Conservation (phyloP, 2,329 filamentous ascomycete genomes). For the Ceratocystis alfenasii region DNA sequence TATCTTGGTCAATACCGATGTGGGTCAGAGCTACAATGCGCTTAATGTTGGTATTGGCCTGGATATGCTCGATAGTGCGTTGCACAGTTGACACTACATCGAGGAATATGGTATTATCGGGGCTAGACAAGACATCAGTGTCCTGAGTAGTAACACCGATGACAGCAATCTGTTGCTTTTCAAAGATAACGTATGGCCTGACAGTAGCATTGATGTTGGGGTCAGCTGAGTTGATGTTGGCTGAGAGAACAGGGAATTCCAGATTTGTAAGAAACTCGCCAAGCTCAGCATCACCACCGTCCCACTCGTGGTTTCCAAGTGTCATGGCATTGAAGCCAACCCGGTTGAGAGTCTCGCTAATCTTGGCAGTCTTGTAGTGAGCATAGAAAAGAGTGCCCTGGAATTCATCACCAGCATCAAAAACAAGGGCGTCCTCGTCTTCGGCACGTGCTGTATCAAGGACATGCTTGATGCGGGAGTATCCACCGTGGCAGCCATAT, state of each 20-base stretch:
- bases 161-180: slow-evolving; percentile 47
- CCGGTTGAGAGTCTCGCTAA: slow-evolving; percentile 52
- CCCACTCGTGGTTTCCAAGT: slow-evolving; percentile 55
- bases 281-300: slow-evolving; percentile 50
- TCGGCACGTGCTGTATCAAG: slow-evolving; percentile 45
- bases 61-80: slow-evolving; percentile 49
- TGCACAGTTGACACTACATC: slow-evolving; percentile 48
- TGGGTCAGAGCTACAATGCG: slow-evolving; percentile 56
- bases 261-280: slow-evolving; percentile 51
- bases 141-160: slow-evolving; percentile 53
- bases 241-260: slow-evolving; percentile 52
- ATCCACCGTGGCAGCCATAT: slow-evolving; percentile 51
- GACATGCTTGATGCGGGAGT: slow-evolving; percentile 50
- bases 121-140: slow-evolving; percentile 46
- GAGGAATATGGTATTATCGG: slow-evolving; percentile 47
- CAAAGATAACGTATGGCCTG: slow-evolving; percentile 53
- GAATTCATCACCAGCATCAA: slow-evolving; percentile 59
- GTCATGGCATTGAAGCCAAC: slow-evolving; percentile 58
- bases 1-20: slow-evolving; percentile 53
- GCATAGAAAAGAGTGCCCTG: slow-evolving; percentile 57
- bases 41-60: slow-evolving; percentile 48
- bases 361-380: slow-evolving; percentile 56
- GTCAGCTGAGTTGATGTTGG: slow-evolving; percentile 51
- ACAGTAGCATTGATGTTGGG: slow-evolving; percentile 48
- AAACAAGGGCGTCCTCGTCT: slow-evolving; percentile 48